Evolutionary conservation across 2,329 filamentous ascomycete genomes (phyloP), one percentile per base, ranked within the genome.

Genomic region (Colletotrichum sp.): DNA sequence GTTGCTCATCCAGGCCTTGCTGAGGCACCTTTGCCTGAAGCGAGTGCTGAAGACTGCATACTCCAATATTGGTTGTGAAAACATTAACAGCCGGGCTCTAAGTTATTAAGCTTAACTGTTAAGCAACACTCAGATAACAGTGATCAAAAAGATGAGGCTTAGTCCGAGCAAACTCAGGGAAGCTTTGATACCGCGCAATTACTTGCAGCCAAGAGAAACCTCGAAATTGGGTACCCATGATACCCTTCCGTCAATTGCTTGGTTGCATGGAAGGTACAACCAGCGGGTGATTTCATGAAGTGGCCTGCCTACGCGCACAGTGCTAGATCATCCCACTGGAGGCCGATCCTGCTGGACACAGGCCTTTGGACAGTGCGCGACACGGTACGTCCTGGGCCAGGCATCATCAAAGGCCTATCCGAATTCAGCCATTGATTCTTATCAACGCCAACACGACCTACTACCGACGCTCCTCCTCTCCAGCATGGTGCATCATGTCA

Each of bases 401-500:
- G 64, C 68, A 30, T 52, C 65, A 48, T 68, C n/a, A 30, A 58
- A 28, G 28, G 18, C 32, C 24, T 52, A 64, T 52, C 48, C 52
- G 34, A 18, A 66, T 67, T 26, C 36, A 38, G 67, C 38, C 43
- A 58, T 18, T n/a, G 26, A 55, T 52, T 43, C 30, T 61, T 28
- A 36, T 48, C 52, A 21, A 38, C 21, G 21, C 21, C 63, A 72
- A 32, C 63, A 18, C 58, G 55, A 52, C 58, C 58, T 36, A 16
- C 28, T 38, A 48, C 58, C 15, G 52, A 21, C 57, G 55, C 55
- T 8, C 48, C 68, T 52, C 28, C 38, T 61, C 63, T 24, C 24
- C 15, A 72, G 57, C 70, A 74, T 30, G 36, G 68, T 76, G 74
- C 74, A 76, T 71, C 70, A 76, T 76, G 74, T 76, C 86, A 79